Evolutionary conservation across 2,329 filamentous ascomycete genomes (phyloP), one percentile per base, ranked within the genome.

Genomic region (Fusarium verticillioides): DNA sequence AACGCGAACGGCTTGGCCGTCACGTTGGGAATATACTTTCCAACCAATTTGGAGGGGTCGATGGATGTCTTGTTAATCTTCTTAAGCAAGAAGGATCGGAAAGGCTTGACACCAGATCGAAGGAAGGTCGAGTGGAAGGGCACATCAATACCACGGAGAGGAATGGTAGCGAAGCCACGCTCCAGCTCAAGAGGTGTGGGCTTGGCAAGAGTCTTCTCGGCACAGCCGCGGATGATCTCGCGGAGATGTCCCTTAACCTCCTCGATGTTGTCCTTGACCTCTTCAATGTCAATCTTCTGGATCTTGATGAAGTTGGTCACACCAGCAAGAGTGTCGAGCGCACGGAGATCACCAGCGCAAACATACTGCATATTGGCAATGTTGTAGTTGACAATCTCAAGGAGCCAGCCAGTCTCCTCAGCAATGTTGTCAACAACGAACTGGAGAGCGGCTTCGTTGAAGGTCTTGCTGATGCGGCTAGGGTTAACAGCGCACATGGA

Each of bases 31-130:
- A 99, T 98, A 86, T 99, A 99, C 86, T 99, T 99, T 79, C 96
- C 96, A 76, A 99, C 89, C 79, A 99, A 86, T 88, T 98, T 98
- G 82, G 94, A 93, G 9, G 96, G 96, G 82, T 99, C 96, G 82
- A 99, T 98, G 60, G 94, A 97, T 30, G 95, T 98, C 91, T 97
- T 97, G 89, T 98, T 95, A 86, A 99, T 98, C 90, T 99, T 99
- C 93, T 98, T 99, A 78, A 98, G 92, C 81, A 99, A 84, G 90
- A 99, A 99, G 49, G 92, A 96, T 76, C 96, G 91, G 94, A 99
- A 99, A 52, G 97, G 96, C 89, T 99, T 99, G 83, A 99, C 96
- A 79, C 96, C 97, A 43, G 95, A 97, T 63, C 97, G 94, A 85
- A 99, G 86, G 89, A 99, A 99, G 23, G 96, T 99, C 78, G 93